phyloP scores from a whole-genome alignment of 1,284 basidiomycete genomes.

The Melampsora larici-populina region DNA sequence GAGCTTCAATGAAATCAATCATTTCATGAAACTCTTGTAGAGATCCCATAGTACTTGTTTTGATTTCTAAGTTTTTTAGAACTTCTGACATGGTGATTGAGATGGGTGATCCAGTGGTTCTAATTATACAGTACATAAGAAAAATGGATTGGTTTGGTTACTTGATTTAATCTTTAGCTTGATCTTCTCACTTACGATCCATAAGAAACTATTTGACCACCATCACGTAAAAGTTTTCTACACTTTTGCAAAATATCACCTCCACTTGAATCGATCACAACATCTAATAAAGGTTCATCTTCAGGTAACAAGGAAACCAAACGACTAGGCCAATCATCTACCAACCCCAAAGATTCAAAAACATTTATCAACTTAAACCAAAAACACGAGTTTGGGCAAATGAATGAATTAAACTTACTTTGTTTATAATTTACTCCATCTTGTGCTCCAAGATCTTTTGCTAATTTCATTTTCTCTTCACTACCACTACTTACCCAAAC shows the following conservation, averaged over 20 bases:
- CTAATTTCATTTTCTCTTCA: slow-evolving; percentile 16
- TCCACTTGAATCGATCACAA: slow-evolving; percentile 34
- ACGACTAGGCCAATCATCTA: slow-evolving; percentile 18
- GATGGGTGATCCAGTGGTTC: slow-evolving; percentile 16
- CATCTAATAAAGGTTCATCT: slow-evolving; percentile 15
- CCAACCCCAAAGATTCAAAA: no score
- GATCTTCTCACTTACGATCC: slow-evolving; percentile 36
- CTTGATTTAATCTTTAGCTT: no score
- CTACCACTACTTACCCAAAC: slow-evolving; percentile 37
- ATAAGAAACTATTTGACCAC: slow-evolving; percentile 27
- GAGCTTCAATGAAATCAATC: slow-evolving; percentile 24
- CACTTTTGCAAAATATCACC: slow-evolving; percentile 33
- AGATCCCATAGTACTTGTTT: slow-evolving; percentile 28
- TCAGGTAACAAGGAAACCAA: slow-evolving; percentile 13
- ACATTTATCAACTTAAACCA: no score
- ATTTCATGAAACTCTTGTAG: slow-evolving; percentile 35
- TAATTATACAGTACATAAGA: no score
- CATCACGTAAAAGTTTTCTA: slow-evolving; percentile 15
- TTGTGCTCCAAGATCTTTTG: slow-evolving; percentile 23
- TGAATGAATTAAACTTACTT: neutral
- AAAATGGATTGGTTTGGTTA: no score
- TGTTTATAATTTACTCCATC: slow-evolving; percentile 36
- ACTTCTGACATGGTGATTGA: slow-evolving; percentile 35
- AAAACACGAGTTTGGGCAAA: no score
- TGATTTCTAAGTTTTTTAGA: slow-evolving; percentile 21